phyloP scores from a whole-genome alignment of 345 rosid species.

The Eucalyptus camaldulensis region DNA sequence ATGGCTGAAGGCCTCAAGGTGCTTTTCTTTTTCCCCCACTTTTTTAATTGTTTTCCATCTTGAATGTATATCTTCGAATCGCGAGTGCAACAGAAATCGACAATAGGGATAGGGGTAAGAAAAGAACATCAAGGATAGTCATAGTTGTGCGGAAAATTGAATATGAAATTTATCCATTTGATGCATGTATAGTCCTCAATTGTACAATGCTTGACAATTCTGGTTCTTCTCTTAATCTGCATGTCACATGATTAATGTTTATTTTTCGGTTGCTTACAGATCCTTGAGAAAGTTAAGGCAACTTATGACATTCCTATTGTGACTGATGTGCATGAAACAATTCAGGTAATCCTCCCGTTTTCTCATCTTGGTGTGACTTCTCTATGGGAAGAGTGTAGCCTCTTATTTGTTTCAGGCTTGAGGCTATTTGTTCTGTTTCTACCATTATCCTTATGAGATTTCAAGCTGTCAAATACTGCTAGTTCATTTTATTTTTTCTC shows the following conservation, averaged over 20 bases:
- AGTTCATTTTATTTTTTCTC: not conserved
- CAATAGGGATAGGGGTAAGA: not conserved
- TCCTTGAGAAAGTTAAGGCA: slow-evolving; percentile 90
- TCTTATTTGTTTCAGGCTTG: not conserved
- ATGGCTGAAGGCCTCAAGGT: slow-evolving; percentile 92
- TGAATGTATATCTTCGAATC: not conserved
- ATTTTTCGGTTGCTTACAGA: slow-evolving; percentile 30
- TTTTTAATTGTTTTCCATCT: not conserved
- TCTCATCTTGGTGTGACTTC: not conserved
- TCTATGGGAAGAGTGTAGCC: not conserved
- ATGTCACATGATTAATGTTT: not conserved
- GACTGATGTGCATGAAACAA: slow-evolving; percentile 89
- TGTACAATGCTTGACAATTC: not conserved
- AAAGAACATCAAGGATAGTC: not conserved
- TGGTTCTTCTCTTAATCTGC: not conserved
- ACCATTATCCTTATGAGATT: not conserved
- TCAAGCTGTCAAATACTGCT: not conserved
- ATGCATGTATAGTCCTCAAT: not conserved
- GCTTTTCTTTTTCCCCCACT: not conserved
- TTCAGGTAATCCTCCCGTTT: slow-evolving; percentile 36
- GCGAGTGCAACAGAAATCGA: not conserved
- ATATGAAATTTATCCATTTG: not conserved
- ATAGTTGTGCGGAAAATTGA: not conserved
- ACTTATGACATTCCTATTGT: slow-evolving; percentile 79
- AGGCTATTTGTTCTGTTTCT: not conserved